A percentile compares a stretch with the other conserved stretches of the same genome.
Evolutionary conservation across 352 stramenopile species (phyloP).

Genomic region (Lagenidium giganteum): DNA sequence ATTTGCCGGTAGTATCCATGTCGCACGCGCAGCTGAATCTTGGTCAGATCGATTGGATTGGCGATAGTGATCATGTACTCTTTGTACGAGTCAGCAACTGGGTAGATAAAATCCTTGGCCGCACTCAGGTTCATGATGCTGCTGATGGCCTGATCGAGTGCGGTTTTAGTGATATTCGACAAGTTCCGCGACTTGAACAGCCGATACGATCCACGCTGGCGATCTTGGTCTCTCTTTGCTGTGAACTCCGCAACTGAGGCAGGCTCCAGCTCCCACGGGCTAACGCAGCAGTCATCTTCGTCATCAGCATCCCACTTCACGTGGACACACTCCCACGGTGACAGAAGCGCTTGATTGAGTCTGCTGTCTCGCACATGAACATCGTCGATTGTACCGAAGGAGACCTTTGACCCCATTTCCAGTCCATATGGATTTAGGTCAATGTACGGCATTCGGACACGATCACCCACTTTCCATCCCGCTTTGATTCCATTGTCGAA

Average conservation of each 20-base stretch:
- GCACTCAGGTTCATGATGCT: conserved; percentile 66
- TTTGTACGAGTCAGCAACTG: conserved; percentile 64
- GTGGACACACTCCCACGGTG: conserved; percentile 74
- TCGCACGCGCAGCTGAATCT: conserved; percentile 64
- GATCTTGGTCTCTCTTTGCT: conserved; percentile 38
- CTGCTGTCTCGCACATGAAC: conserved; percentile 17
- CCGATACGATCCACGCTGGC: conserved; percentile 23
- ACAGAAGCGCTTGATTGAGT: conserved; percentile 16
- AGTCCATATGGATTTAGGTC: conserved; percentile 57
- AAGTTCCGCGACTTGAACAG: conserved; percentile 52
- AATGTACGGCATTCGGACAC: conserved; percentile 71
- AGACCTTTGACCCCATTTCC: conserved; percentile 48
- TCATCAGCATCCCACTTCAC: conserved; percentile 72
- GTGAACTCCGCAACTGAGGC: conserved; percentile 20
- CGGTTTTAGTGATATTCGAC: conserved; percentile 33
- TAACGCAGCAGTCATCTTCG: conserved; percentile 58
- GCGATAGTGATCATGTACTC: conserved; percentile 81
- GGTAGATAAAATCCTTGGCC: conserved; percentile 74
- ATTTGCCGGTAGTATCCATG: conserved; percentile 80
- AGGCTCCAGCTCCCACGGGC: conserved; percentile 78
- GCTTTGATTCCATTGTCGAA: conserved; percentile 78
- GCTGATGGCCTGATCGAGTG: conserved; percentile 49
- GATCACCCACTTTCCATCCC: conserved; percentile 61
- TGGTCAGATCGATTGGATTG: conserved; percentile 81
- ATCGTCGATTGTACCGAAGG: conserved; percentile 50